Conservation (phyloP, 495 filamentous ascomycete species). For the Immersiella caudata region DNA sequence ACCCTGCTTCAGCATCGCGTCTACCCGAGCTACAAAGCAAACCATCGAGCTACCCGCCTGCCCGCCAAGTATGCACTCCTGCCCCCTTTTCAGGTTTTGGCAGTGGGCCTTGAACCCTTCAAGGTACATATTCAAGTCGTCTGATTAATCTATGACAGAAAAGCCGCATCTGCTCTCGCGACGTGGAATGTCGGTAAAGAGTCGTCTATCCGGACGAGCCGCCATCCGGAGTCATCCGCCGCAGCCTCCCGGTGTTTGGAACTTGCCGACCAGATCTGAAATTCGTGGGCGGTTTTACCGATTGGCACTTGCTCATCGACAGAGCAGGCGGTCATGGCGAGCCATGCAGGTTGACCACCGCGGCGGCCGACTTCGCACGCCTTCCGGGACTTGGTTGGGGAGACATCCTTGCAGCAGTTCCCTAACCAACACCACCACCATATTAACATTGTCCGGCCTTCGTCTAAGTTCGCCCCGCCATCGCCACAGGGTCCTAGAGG, state of each 20-base stretch:
- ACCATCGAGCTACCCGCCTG: not conserved
- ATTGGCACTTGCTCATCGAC: conserved; percentile 5
- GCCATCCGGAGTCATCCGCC: conserved; percentile 14
- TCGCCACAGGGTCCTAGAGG: not conserved
- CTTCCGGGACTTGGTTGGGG: conserved; percentile 1
- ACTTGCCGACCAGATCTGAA: not conserved
- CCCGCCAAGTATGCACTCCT: conserved; percentile 7
- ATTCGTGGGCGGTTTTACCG: not conserved
- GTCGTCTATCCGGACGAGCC: not conserved
- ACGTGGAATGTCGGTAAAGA: conserved; percentile 15
- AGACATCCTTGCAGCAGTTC: conserved; percentile 6
- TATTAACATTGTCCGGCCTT: not conserved
- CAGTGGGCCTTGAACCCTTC: conserved; percentile 1
- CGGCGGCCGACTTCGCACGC: conserved; percentile 6
- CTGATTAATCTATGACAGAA: conserved; percentile 8
- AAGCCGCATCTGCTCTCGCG: not conserved
- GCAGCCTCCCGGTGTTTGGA: not conserved
- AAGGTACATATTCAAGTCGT: not conserved
- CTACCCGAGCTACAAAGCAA: conserved; percentile 4
- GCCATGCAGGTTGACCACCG: conserved; percentile 12
- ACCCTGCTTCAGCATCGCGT: not conserved
- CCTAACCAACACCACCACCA: not conserved
- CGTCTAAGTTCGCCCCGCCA: not conserved
- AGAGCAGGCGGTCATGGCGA: conserved; percentile 1
- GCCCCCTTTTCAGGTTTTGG: conserved; percentile 2